phyloP scores from a whole-genome alignment of 2,329 filamentous ascomycete genomes.

The Chaetomiaceae sp. region DNA sequence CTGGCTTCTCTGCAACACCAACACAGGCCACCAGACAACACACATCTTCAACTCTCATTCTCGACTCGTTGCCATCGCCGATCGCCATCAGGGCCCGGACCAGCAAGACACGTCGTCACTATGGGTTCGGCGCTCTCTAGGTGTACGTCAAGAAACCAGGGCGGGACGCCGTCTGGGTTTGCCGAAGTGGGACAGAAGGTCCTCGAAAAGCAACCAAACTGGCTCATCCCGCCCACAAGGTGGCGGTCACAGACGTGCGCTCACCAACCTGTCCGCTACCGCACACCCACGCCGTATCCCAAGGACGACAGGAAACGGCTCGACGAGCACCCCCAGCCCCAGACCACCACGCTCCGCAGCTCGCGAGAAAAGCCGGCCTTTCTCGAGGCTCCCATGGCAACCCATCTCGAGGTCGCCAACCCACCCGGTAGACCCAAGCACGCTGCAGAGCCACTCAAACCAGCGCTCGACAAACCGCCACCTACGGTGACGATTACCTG shows the following conservation, averaged over 20 bases:
- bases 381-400: conserved; percentile 8
- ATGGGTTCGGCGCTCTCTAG: conserved; percentile 19
- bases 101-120: background rate
- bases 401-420: conserved; percentile 4
- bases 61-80: too few species aligned
- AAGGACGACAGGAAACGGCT: conserved; percentile 17
- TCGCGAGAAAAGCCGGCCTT: conserved; percentile 13
- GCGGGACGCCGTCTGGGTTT: background rate
- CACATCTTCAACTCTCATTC: too few species aligned
- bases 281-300: conserved; percentile 20
- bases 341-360: background rate
- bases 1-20: too few species aligned
- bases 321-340: background rate
- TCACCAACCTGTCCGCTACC: conserved; percentile 17
- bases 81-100: too few species aligned
- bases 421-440: background rate
- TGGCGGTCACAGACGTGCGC: conserved; percentile 8
- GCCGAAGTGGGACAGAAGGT: conserved; percentile 13
- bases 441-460: background rate
- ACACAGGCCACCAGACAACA: background rate
- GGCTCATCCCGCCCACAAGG: conserved; percentile 13
- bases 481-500: conserved; percentile 10
- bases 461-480: background rate
- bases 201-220: conserved; percentile 20
- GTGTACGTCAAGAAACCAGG: conserved; percentile 10